These are phyloP conservation scores for Acorus gramineus DNA, from an alignment of 106 monocot species.

Conservation along the genomic window DNA sequence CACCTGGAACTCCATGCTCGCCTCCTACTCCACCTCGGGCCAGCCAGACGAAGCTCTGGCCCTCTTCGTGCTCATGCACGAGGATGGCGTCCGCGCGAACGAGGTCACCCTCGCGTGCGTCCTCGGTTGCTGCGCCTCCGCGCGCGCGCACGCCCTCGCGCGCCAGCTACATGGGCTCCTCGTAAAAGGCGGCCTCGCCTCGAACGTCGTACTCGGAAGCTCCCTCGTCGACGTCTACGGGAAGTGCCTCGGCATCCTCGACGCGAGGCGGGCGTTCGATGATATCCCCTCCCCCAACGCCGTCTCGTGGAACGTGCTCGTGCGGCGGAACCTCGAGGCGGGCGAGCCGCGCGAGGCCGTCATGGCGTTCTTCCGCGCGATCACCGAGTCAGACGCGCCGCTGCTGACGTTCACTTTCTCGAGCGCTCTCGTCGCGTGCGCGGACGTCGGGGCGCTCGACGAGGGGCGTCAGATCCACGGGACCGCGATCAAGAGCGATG, in stretches of 20 bases:
- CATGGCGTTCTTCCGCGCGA: constrained; percentile 11
- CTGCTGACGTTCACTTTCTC: constrained; percentile 19
- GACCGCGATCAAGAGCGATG: constrained; percentile 4
- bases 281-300: constrained; percentile 6
- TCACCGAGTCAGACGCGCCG: background rate
- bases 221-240: no score
- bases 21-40: no score
- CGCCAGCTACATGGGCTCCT: no score
- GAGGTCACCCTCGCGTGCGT: no score
- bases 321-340: constrained; percentile 7
- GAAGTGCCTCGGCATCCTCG: background rate
- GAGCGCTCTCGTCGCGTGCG: constrained; percentile 15
- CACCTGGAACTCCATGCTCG: no score
- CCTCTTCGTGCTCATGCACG: no score
- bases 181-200: no score
- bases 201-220: no score
- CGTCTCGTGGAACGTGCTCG: constrained; percentile 18
- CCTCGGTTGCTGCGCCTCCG: no score
- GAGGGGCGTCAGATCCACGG: constrained; percentile 23
- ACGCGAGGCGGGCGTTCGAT: background rate
- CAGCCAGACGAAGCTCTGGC: no score
- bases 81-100: no score
- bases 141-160: no score
- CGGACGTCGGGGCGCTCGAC: background rate
- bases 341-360: constrained; percentile 8